Conservation (phyloP, 495 filamentous ascomycete species). For the Aspergillus kassunensis region DNA sequence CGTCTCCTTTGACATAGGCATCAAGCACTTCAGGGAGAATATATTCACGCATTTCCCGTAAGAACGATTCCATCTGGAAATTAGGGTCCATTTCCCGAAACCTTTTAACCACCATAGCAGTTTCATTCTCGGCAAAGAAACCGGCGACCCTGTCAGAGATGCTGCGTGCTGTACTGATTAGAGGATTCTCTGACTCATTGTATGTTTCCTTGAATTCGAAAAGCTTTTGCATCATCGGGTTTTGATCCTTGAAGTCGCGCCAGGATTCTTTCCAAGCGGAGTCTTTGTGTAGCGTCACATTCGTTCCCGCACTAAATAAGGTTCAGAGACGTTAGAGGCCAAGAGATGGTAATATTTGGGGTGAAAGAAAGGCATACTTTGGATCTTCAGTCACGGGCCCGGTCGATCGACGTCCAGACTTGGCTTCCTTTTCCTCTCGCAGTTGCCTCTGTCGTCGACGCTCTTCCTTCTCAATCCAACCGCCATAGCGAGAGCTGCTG, state of each 20-base stretch:
- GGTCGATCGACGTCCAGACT: conserved; percentile 31
- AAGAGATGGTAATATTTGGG: neutral
- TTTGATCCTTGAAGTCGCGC: conserved; percentile 85
- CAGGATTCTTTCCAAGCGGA: conserved; percentile 94
- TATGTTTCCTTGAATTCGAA: conserved; percentile 81
- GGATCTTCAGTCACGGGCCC: conserved; percentile 75
- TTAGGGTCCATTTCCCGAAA: conserved; percentile 94
- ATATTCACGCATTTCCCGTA: conserved; percentile 93
- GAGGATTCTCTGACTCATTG: conserved; percentile 93
- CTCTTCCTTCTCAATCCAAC: conserved; percentile 95
- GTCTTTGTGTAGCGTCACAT: conserved; percentile 94
- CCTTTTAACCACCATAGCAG: conserved; percentile 93
- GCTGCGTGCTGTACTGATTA: conserved; percentile 87
- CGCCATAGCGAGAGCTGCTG: conserved; percentile 91
- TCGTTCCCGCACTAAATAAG: conserved; percentile 73
- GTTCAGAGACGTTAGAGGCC: conserved; percentile 19
- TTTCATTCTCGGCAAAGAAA: conserved; percentile 98
- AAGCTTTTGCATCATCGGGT: conserved; percentile 80
- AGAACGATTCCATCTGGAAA: conserved; percentile 91
- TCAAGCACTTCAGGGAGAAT: conserved; percentile 96
- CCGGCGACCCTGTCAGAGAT: conserved; percentile 90
- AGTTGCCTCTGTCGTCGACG: conserved; percentile 69
- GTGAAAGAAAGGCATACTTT: conserved; percentile 54
- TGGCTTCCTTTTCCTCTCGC: conserved; percentile 62
- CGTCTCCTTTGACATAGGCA: conserved; percentile 95